Base-by-base conservation (phyloP, 1,284 basidiomycete species). In the Melampsora larici-populina region DNA sequence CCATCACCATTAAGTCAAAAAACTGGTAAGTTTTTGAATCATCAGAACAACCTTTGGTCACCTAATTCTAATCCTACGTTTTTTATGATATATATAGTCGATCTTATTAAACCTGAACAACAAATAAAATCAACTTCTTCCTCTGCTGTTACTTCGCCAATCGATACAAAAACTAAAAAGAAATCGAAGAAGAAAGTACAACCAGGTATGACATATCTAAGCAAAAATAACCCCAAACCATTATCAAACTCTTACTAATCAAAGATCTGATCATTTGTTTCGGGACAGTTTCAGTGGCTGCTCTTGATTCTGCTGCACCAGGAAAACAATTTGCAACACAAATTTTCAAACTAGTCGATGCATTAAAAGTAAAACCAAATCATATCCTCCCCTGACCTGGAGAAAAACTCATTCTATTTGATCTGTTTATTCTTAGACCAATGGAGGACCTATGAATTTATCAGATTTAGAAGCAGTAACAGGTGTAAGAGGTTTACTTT, bases 241-340 rank as follows among this genome's bases (percentile, higher is more conserved):
- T 13, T 15, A 43, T 15, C 33, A 24, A 21, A 15, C 7, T n/a
- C n/a, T 58, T 24, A 11, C 29, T n/a, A 58, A 55, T 21, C 51
- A 24, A 36, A 36, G 8, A n/a, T 1, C 17, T 58, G 18, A 58
- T 58, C 15, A 4, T n/a, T 8, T n/a, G 7, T 58, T n/a, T 24
- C 24, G 29, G n/a, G 11, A 24, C 8, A 58, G n/a, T 58, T 58
- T 33, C 63, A 8, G 26, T 40, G 6, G 63, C 66, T 36, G 26
- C 65, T 26, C 24, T 55, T n/a, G 55, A 60, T 40, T 24, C 51
- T 43, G 26, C 66, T 13, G 74, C 48, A 7, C 74, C 74, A 6
- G 65, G 65, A 13, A 76, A 48, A 63, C 74, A 76, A 31, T 76
- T 76, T 49, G 74, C 74, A 21, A 76, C 74, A n/a, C 74, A 76